Conservation (phyloP, 2,329 filamentous ascomycete genomes). For the Paecilomyces niveus region DNA sequence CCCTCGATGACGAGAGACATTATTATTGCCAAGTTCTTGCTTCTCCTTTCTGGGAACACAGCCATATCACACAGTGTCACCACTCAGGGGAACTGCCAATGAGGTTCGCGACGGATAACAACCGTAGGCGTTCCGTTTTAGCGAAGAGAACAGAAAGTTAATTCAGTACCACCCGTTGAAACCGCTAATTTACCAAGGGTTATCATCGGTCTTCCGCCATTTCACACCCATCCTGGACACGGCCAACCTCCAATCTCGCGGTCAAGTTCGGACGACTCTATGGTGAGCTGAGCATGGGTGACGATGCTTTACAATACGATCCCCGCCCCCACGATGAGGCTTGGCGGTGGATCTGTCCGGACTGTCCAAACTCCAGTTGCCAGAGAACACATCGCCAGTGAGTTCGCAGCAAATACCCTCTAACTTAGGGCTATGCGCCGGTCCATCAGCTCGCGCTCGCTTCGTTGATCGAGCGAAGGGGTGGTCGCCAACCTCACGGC, state of each 20-base stretch:
- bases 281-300: background rate
- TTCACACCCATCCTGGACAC: background rate
- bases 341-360: background rate
- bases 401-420: background rate
- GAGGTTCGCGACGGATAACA: background rate
- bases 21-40: background rate
- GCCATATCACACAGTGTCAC: background rate
- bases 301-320: background rate
- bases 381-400: background rate
- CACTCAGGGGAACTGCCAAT: background rate
- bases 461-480: background rate
- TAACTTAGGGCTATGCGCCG: background rate
- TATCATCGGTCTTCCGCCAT: background rate
- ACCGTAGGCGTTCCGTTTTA: background rate
- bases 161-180: background rate
- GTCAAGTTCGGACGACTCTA: background rate
- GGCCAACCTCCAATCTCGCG: background rate
- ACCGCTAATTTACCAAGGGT: background rate
- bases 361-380: background rate
- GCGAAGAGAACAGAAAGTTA: background rate
- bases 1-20: no score
- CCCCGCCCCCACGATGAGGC: background rate
- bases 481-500: background rate
- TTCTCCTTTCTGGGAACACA: background rate
- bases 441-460: background rate